These are phyloP conservation scores for Cucurbita ficifolia DNA, from an alignment of 306 rosid genomes.

Conservation along the genomic window DNA sequence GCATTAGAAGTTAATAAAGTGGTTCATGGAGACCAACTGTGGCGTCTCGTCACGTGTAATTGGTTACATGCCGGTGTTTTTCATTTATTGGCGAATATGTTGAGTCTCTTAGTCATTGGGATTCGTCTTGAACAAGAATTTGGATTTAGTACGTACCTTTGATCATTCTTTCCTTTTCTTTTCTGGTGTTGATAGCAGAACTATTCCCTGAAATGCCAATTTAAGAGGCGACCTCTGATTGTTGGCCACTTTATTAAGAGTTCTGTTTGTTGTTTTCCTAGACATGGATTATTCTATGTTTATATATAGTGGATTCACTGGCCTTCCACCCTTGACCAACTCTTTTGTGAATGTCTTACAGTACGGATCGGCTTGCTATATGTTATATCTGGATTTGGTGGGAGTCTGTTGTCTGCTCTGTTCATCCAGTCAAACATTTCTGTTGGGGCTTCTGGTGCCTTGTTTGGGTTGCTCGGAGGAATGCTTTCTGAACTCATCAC, in stretches of 20 bases:
- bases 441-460: conserved; percentile 98
- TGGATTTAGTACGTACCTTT: conserved; percentile 59
- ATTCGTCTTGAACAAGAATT: conserved; percentile 96
- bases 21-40: conserved; percentile 55
- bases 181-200: neutral
- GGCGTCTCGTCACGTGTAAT: conserved; percentile 81
- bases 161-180: neutral
- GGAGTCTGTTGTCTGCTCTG: conserved; percentile 75
- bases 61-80: conserved; percentile 95
- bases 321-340: neutral
- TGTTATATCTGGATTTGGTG: conserved; percentile 85
- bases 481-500: conserved; percentile 97
- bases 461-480: conserved; percentile 86
- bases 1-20: conserved; percentile 67
- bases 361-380: conserved; percentile 71
- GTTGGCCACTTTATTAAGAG: neutral
- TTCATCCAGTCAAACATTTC: conserved; percentile 79
- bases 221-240: neutral
- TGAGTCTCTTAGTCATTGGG: conserved; percentile 79
- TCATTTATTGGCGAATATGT: conserved; percentile 75
- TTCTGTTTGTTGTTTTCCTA: neutral
- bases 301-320: neutral
- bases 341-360: conserved; percentile 15
- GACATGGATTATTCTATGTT: neutral
- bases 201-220: neutral